Evolutionary conservation across 2,329 filamentous ascomycete genomes (phyloP), one percentile per base, ranked within the genome.

Genomic region (Verticillium tricorpus): DNA sequence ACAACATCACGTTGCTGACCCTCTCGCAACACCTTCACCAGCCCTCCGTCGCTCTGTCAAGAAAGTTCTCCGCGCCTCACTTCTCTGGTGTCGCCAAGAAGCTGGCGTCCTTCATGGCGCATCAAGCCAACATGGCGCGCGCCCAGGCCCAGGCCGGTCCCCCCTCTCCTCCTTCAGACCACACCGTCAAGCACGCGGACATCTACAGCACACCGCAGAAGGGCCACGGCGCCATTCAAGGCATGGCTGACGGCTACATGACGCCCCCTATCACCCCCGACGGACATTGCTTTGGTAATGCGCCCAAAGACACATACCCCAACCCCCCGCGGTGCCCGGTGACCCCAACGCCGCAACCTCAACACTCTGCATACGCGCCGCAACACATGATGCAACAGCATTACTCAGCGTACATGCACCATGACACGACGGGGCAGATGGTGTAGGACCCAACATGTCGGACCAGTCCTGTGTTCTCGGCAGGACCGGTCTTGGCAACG

Each of bases 251-350:
- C 67, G 92, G 91, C 62, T 93, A 93, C 75, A 84, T 93, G 67
- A 95, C 92, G 17, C 92, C 92, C 31, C 92, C 92, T 1, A 94
- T 95, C 72, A 95, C 92, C 0, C 92, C 92, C 5, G 91, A 94
- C 65, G 85, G 86, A 8, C 80, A 84, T 59, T 80, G 78, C 67
- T 87, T 87, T 60, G 78, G 74, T 34, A 74, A 77, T 57, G 74
- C 76, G 69, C 72, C 74, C 58, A 82, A 82, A 70, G 82, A 84
- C 58, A 71, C 68, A 3, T 82, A 83, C 67, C 73, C 76, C 28
- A 60, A 81, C 34, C 79, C 82, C 19, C 80, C 82, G 25, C 79
- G 85, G 60, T 87, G 85, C 68, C 86, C 86, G 0, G 83, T 88
- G 54, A 89, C 86, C 2, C 86, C 86, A 12, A 86, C 85, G 19